Conservation (phyloP, 108 stramenopile genomes). For the Nannochloropsis gaditana region DNA sequence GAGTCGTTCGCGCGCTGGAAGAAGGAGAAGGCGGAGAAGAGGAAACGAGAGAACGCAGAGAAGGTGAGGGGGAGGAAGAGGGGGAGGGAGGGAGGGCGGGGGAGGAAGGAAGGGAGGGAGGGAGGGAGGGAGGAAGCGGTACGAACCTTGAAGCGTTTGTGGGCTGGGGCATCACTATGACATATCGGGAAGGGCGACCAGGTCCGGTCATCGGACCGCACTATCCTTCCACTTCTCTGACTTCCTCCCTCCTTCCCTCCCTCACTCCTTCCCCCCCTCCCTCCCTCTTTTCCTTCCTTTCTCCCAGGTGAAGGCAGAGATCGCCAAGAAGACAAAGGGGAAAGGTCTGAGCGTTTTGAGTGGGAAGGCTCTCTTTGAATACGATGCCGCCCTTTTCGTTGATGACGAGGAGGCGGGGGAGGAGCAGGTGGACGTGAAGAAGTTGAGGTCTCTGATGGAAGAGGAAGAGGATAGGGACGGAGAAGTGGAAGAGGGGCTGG, state of each 20-base stretch:
- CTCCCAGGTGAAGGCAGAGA: constrained; percentile 29
- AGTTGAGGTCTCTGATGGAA: constrained; percentile 8
- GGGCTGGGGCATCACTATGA: too few relatives aligned
- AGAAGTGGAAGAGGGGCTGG: constrained; percentile 21
- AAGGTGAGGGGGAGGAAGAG: constrained; percentile 19
- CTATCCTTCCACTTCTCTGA: not conserved
- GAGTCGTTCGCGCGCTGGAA: not conserved
- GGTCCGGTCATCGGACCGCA: too few relatives aligned
- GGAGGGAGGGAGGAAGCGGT: constrained; percentile 23
- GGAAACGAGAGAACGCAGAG: constrained; percentile 34
- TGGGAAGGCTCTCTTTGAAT: constrained; percentile 41
- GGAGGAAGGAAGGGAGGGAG: constrained; percentile 37
- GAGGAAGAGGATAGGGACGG: constrained; percentile 25
- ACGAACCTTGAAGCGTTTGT: too few relatives aligned
- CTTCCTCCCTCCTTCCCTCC: not conserved
- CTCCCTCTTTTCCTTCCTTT: not conserved
- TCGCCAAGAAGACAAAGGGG: constrained; percentile 36
- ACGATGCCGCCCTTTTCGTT: constrained; percentile 39
- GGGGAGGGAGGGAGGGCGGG: not conserved
- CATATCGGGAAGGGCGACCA: too few relatives aligned
- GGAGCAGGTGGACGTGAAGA: constrained; percentile 25
- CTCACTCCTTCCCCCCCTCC: not conserved
- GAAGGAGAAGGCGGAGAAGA: not conserved
- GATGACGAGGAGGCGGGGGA: constrained; percentile 32
- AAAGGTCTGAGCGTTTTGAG: constrained; percentile 39